Evolutionary conservation across 192 early-diverging fungal species (phyloP).

Genomic region (Coemansia sp.): DNA sequence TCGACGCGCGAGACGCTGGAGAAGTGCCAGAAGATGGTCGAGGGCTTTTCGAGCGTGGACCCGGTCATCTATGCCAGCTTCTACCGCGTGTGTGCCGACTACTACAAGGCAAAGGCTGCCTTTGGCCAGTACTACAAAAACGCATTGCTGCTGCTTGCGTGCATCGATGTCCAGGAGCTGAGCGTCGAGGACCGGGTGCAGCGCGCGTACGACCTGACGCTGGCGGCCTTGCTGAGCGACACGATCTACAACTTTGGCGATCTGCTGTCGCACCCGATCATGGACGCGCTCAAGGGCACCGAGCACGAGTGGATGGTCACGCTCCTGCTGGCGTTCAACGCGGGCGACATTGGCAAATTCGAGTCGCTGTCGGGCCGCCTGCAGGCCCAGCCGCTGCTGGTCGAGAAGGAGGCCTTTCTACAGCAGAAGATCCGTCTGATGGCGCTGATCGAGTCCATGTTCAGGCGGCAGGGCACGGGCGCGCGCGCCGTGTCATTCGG

Average conservation of each 20-base stretch:
- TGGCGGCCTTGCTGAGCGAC: conserved; percentile 89
- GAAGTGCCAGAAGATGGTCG: conserved; percentile 70
- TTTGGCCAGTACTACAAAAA: conserved; percentile 95
- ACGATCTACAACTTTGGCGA: conserved; percentile 99
- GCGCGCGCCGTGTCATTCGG: conserved; percentile 74
- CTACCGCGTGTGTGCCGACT: conserved; percentile 93
- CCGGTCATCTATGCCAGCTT: conserved; percentile 88
- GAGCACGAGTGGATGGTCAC: conserved; percentile 79
- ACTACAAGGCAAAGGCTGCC: conserved; percentile 90
- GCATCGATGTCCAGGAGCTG: conserved; percentile 80
- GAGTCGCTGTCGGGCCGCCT: conserved; percentile 71
- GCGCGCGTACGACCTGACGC: conserved; percentile 84
- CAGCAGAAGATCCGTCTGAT: conserved; percentile 96
- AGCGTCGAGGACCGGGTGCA: conserved; percentile 68
- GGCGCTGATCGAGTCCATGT: conserved; percentile 93
- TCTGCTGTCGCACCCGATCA: conserved; percentile 60
- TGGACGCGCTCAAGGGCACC: conserved; percentile 53
- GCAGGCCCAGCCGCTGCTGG: conserved; percentile 72
- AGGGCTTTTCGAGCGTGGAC: conserved; percentile 57
- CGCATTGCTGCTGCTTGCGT: conserved; percentile 89
- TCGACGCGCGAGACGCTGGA: conserved; percentile 81
- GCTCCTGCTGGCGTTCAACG: conserved; percentile 87
- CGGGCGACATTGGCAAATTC: conserved; percentile 89
- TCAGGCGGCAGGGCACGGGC: conserved; percentile 62
- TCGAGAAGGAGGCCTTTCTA: conserved; percentile 65